These are phyloP conservation scores for Aegilops tauschii DNA, from an alignment of 176 grass and related monocot species.

Conservation along the genomic window DNA sequence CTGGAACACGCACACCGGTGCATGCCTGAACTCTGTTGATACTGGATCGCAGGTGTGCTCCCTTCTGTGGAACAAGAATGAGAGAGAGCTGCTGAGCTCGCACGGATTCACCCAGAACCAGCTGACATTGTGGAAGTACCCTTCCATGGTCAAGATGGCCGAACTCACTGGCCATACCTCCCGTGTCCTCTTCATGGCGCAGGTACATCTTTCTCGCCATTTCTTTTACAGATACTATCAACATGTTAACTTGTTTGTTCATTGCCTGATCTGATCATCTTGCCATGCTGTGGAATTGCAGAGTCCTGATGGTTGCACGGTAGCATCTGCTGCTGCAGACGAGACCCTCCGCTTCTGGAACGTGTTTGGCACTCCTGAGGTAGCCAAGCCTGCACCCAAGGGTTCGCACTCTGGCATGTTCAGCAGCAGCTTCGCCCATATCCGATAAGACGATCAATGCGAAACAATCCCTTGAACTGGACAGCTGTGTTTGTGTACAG, in stretches of 20 bases:
- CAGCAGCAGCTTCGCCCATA: conserved; percentile 69
- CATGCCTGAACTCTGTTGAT: conserved; percentile 55
- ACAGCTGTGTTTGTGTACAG: conserved; percentile 7
- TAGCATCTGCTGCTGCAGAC: conserved; percentile 67
- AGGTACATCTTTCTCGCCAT: conserved; percentile 33
- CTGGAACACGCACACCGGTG: conserved; percentile 58
- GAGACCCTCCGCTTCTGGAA: conserved; percentile 77
- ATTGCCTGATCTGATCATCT: conserved; percentile 33
- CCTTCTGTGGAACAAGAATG: conserved; percentile 60
- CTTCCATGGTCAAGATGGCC: conserved; percentile 58
- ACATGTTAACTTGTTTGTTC: conserved; percentile 5
- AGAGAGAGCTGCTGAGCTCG: conserved; percentile 51
- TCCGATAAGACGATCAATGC: conserved; percentile 37
- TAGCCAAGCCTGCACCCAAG: conserved; percentile 50
- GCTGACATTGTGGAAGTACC: conserved; percentile 56
- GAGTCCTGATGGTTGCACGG: conserved; percentile 71
- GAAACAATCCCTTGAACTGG: conserved; percentile 12
- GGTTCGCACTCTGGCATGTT: conserved; percentile 45
- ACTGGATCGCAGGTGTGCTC: conserved; percentile 51
- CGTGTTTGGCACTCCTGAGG: conserved; percentile 57
- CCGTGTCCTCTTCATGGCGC: conserved; percentile 57
- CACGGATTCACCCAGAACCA: conserved; percentile 57
- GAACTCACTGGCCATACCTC: conserved; percentile 65
- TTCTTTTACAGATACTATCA: not conserved
- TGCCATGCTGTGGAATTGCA: conserved; percentile 26